phyloP scores from a whole-genome alignment of 2,329 filamentous ascomycete species.

The Epicoccum nigrum region DNA sequence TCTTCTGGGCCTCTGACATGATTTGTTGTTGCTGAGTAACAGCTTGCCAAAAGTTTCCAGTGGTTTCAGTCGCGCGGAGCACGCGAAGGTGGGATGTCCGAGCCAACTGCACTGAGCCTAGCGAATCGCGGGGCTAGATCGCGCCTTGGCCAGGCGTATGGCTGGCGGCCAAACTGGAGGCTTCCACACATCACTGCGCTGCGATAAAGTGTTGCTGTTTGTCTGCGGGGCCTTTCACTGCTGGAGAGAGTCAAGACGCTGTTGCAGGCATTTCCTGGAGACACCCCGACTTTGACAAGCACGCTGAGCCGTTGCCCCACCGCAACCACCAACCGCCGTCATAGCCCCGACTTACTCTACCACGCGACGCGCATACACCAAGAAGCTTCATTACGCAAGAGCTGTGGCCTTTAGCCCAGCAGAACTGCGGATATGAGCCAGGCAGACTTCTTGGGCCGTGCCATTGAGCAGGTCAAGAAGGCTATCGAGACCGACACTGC shows the following conservation, averaged over 20 bases:
- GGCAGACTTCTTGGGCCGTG: constrained; percentile 94
- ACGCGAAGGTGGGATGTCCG: constrained; percentile 32
- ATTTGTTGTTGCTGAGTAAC: constrained; percentile 38
- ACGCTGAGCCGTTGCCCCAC: constrained; percentile 8
- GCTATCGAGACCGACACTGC: constrained; percentile 96
- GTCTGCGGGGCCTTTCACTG: neutral
- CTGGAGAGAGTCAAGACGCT: neutral
- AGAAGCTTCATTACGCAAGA: neutral
- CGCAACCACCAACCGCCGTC: constrained; percentile 18
- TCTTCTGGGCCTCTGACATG: constrained; percentile 69
- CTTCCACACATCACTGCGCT: constrained; percentile 6
- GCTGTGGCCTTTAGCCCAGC: constrained; percentile 13
- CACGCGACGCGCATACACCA: constrained; percentile 18
- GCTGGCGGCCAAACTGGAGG: constrained; percentile 3
- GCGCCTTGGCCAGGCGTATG: constrained; percentile 15
- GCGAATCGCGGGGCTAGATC: constrained; percentile 25
- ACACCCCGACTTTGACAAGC: neutral
- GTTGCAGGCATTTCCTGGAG: neutral
- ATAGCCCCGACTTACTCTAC: constrained; percentile 12
- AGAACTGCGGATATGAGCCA: constrained; percentile 74
- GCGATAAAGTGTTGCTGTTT: neutral
- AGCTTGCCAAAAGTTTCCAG: constrained; percentile 23
- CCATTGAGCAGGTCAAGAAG: constrained; percentile 96
- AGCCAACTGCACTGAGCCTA: constrained; percentile 32
- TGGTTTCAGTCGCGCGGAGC: constrained; percentile 20